Percentiles rank a stretch among this genome's conserved stretches.
phyloP scores from a whole-genome alignment of 192 early-diverging fungal genomes.

The Neocallimastix lanati region DNA sequence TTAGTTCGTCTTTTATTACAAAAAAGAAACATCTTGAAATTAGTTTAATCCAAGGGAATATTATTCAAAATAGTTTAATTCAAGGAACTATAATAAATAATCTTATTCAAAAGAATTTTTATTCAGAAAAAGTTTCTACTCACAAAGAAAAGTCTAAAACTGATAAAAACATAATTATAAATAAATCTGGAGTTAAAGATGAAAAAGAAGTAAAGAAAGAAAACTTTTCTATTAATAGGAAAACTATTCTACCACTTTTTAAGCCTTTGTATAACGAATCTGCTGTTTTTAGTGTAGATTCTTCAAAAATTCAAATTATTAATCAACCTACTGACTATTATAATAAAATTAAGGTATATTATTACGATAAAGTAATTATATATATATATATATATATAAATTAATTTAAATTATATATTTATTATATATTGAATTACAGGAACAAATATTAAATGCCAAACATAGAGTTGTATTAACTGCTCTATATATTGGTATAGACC shows the following conservation, averaged over 20 bases:
- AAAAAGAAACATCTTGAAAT: neutral
- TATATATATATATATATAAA: no score
- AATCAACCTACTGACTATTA: neutral
- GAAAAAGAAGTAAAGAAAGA: neutral
- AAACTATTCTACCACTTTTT: neutral
- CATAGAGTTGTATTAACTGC: slow-evolving; percentile 64
- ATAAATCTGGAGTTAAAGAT: neutral
- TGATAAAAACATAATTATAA: neutral
- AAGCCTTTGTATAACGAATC: neutral
- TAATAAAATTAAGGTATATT: neutral
- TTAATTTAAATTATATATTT: no score
- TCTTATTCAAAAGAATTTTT: neutral
- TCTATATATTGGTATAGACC: slow-evolving; percentile 71
- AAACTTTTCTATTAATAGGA: neutral
- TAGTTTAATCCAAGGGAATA: neutral
- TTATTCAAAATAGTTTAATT: neutral
- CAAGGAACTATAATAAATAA: neutral
- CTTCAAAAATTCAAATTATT: neutral
- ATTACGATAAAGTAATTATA: no score
- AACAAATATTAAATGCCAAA: slow-evolving; percentile 48
- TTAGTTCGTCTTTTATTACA: neutral
- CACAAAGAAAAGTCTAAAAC: neutral
- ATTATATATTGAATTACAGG: slow-evolving; percentile 9
- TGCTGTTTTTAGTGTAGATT: neutral
- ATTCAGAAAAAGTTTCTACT: neutral